Conservation (phyloP, 176 grass and related monocot species). For the Pharus latifolius region DNA sequence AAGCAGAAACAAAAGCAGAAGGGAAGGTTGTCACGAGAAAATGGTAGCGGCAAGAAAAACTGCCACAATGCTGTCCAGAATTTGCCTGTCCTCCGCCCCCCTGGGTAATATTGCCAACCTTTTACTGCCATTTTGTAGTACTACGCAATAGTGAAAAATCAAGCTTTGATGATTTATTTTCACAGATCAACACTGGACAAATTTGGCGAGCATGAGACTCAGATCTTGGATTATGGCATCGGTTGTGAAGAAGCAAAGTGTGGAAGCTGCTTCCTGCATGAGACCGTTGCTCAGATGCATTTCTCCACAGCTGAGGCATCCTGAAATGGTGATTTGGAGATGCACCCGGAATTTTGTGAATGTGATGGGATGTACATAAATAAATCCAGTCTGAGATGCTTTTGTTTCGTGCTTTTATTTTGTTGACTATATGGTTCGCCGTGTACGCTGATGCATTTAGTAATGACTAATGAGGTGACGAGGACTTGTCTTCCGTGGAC, state of each 20-base stretch:
- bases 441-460: too few species aligned
- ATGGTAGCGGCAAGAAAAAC: not conserved
- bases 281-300: not conserved
- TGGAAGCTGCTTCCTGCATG: not conserved
- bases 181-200: not conserved
- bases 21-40: not conserved
- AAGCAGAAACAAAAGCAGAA: constrained; percentile 29
- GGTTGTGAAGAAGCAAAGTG: not conserved
- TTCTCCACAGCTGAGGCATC: constrained; percentile 6
- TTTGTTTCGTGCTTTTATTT: not conserved
- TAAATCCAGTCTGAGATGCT: not conserved
- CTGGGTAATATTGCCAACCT: constrained; percentile 1
- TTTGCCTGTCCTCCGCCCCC: not conserved
- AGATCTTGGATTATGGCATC: constrained; percentile 10
- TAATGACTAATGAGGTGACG: too few species aligned
- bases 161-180: not conserved
- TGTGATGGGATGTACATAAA: constrained; percentile 16
- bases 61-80: not conserved
- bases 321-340: not conserved
- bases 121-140: not conserved
- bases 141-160: not conserved
- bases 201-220: not conserved
- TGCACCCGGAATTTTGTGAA: not conserved
- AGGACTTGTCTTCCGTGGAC: too few species aligned
- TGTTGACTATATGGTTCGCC: too few species aligned